phyloP scores from a whole-genome alignment of 2,329 filamentous ascomycete species.

The Trichoderma brevicompactum region DNA sequence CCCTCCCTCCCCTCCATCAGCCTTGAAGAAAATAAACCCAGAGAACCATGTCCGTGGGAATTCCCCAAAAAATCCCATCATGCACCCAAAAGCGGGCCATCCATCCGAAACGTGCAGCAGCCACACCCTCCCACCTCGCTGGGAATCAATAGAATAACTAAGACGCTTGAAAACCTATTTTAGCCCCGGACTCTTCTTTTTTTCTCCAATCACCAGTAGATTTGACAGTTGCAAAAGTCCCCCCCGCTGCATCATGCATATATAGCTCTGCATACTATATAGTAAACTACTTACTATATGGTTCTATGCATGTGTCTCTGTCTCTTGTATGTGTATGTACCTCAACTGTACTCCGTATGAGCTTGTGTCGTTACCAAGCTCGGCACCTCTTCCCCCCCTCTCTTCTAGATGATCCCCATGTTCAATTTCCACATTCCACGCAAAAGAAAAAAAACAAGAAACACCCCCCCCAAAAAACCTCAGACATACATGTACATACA shows the following conservation, averaged over 20 bases:
- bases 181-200: not conserved
- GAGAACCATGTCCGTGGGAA: conserved; percentile 5
- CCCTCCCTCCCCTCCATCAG: not conserved
- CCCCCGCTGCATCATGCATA: not conserved
- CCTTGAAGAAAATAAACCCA: not conserved
- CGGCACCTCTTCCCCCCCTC: too few species aligned
- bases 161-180: not conserved
- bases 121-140: not conserved
- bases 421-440: not conserved
- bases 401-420: too few species aligned
- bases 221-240: not conserved
- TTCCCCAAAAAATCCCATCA: too few species aligned
- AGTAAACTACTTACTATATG: not conserved
- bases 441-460: not conserved
- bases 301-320: not conserved
- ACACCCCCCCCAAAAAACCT: too few species aligned
- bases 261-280: not conserved
- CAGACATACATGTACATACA: not conserved
- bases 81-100: not conserved
- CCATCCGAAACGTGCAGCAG: conserved; percentile 4
- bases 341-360: too few species aligned
- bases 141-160: not conserved
- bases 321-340: too few species aligned
- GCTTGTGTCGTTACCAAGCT: too few species aligned
- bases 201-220: not conserved